A percentile compares a stretch with the other conserved stretches of the same genome.
Conservation (phyloP, 371 early-diverging fungal species). For the Mucor sp. region DNA sequence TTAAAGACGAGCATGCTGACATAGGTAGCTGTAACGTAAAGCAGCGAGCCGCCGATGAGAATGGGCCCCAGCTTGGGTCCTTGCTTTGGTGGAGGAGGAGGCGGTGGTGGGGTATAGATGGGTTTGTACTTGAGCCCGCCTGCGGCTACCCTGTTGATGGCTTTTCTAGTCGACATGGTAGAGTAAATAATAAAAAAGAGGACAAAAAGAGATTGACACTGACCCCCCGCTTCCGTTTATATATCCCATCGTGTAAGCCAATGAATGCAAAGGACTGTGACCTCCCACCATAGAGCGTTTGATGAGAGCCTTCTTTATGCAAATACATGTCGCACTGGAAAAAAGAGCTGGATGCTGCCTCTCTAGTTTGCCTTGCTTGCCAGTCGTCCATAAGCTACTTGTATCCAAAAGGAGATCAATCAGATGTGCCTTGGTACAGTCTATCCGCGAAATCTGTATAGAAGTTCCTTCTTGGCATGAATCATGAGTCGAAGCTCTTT, state of each 20-base stretch:
- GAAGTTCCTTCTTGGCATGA: not conserved
- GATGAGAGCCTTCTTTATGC: too few relatives aligned
- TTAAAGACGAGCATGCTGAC: conserved; percentile 52
- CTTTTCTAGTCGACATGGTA: conserved; percentile 20
- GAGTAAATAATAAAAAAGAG: conserved; percentile 1
- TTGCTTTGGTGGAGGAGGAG: conserved; percentile 20
- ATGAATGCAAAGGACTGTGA: too few relatives aligned
- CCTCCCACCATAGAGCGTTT: too few relatives aligned
- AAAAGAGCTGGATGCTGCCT: too few relatives aligned
- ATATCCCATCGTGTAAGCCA: not conserved
- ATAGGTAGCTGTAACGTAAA: conserved; percentile 50
- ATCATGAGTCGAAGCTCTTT: not conserved
- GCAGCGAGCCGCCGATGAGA: conserved; percentile 45
- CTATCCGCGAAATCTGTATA: too few relatives aligned
- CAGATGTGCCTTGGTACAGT: too few relatives aligned
- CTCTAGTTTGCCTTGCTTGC: too few relatives aligned
- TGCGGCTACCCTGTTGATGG: conserved; percentile 11
- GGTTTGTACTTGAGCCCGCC: conserved; percentile 25
- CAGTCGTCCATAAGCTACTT: too few relatives aligned
- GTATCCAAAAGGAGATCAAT: too few relatives aligned
- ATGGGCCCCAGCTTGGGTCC: conserved; percentile 38
- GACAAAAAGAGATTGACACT: not conserved
- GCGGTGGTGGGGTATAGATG: conserved; percentile 20
- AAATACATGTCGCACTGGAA: too few relatives aligned
- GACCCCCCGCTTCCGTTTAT: not conserved